These are phyloP conservation scores for Pleurotus platypus DNA, from an alignment of 768 basidiomycete species.

Conservation along the genomic window DNA sequence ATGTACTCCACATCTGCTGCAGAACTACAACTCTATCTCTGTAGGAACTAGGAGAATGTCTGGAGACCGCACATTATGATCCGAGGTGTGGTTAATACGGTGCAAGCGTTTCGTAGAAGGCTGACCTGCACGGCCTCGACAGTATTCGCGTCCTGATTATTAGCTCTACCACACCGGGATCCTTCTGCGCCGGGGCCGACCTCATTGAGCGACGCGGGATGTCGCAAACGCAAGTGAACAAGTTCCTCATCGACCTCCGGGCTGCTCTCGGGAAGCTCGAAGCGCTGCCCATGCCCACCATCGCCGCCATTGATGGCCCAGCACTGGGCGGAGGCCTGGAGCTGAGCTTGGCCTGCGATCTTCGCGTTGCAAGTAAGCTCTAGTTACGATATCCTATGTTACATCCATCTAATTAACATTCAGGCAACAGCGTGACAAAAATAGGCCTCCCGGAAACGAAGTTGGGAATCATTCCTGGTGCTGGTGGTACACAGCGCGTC, in stretches of 20 bases:
- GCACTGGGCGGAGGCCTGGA: slow-evolving; percentile 94
- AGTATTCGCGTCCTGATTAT: slow-evolving; percentile 80
- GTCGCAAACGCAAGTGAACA: slow-evolving; percentile 67
- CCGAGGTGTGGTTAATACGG: slow-evolving; percentile 34
- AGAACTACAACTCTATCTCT: no score
- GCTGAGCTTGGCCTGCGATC: slow-evolving; percentile 82
- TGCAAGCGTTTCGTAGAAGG: not conserved
- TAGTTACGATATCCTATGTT: not conserved
- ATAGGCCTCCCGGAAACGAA: slow-evolving; percentile 83
- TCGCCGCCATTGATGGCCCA: slow-evolving; percentile 90
- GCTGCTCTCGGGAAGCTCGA: slow-evolving; percentile 73
- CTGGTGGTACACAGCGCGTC: slow-evolving; percentile 84
- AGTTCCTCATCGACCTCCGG: slow-evolving; percentile 76
- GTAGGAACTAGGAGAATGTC: slow-evolving; percentile 69
- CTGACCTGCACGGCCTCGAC: slow-evolving; percentile 9
- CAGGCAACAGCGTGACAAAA: slow-evolving; percentile 69
- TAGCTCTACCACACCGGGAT: slow-evolving; percentile 69
- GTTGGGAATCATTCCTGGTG: slow-evolving; percentile 85
- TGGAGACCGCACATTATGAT: slow-evolving; percentile 66
- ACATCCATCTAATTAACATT: not conserved
- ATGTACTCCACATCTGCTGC: no score
- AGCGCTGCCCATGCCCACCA: slow-evolving; percentile 80
- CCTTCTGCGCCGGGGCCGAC: slow-evolving; percentile 94
- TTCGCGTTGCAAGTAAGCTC: slow-evolving; percentile 76
- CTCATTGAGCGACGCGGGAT: slow-evolving; percentile 83